Evolutionary conservation across 805 yeast genomes (phyloP).

Genomic region (Wickerhamiella spandovensis): DNA sequence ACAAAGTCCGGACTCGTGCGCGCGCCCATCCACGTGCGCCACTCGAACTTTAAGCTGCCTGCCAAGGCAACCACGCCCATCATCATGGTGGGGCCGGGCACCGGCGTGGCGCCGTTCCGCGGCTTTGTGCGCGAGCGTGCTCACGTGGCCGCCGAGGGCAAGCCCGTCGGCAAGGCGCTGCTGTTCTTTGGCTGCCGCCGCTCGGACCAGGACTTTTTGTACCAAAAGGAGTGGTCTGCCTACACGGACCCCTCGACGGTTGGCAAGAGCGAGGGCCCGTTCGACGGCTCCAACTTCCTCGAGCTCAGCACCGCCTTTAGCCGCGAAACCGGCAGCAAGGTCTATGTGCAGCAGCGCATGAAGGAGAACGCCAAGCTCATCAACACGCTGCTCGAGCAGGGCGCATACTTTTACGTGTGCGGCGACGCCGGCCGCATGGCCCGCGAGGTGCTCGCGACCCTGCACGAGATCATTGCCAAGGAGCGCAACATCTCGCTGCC

Average conservation of each 20-base stretch:
- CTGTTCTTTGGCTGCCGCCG: conserved; percentile 83
- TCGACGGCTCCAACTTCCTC: conserved; percentile 17
- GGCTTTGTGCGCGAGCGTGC: conserved; percentile 86
- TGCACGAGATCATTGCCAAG: conserved; percentile 47
- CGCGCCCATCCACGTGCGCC: conserved; percentile 84
- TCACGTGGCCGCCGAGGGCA: conserved; percentile 35
- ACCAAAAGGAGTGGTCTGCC: conserved; percentile 79
- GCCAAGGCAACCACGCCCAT: conserved; percentile 70
- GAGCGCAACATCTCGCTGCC: conserved; percentile 51
- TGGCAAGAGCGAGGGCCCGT: conserved; percentile 12
- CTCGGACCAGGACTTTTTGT: conserved; percentile 66
- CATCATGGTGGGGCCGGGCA: conserved; percentile 94
- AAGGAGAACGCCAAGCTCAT: conserved; percentile 33
- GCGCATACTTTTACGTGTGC: conserved; percentile 88
- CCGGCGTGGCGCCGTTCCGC: conserved; percentile 97
- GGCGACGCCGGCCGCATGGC: conserved; percentile 97
- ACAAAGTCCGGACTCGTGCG: conserved; percentile 31
- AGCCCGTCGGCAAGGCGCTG: conserved; percentile 54
- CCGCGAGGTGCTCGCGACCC: conserved; percentile 68
- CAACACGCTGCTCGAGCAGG: conserved; percentile 41
- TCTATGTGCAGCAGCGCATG: conserved; percentile 77
- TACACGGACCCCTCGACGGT: conserved; percentile 25
- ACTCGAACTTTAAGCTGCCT: conserved; percentile 90
- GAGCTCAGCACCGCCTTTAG: conserved; percentile 74
- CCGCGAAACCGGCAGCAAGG: conserved; percentile 48